Conservation (phyloP, 768 basidiomycete genomes). For the Boletus rufocinnamomeus region DNA sequence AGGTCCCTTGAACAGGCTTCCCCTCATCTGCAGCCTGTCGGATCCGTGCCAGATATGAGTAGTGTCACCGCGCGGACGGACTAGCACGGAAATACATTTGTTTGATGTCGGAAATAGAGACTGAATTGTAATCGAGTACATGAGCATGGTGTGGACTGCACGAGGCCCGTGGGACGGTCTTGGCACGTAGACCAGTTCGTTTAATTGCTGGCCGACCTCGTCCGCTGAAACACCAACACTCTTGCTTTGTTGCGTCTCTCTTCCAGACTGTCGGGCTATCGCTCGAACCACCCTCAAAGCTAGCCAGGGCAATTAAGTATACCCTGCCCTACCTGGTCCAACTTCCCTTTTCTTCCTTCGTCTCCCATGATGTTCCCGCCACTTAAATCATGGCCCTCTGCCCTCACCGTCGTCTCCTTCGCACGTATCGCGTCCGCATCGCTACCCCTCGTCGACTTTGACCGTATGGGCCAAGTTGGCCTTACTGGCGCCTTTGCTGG, state of each 20-base stretch:
- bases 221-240: neutral
- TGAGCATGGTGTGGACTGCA: neutral
- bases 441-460: conserved; percentile 64
- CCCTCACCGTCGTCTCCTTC: conserved; percentile 24
- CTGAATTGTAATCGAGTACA: neutral
- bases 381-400: conserved; percentile 26
- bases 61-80: conserved; percentile 37
- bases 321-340: conserved; percentile 8
- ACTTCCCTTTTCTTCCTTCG: conserved; percentile 8
- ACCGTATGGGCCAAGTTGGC: conserved; percentile 89
- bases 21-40: conserved; percentile 61
- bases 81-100: conserved; percentile 2
- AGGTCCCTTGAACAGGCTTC: conserved; percentile 63
- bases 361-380: conserved; percentile 7
- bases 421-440: conserved; percentile 35
- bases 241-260: neutral
- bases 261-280: neutral
- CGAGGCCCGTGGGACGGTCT: conserved; percentile 17
- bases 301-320: conserved; percentile 9
- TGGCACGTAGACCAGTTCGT: conserved; percentile 25
- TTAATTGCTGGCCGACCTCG: neutral
- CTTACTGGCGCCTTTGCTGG: conserved; percentile 89
- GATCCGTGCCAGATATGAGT: conserved; percentile 42
- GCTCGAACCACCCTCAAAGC: neutral
- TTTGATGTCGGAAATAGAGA: neutral